These are phyloP conservation scores for Penicillium crystallinum DNA, from an alignment of 495 filamentous ascomycete genomes.

Conservation along the genomic window DNA sequence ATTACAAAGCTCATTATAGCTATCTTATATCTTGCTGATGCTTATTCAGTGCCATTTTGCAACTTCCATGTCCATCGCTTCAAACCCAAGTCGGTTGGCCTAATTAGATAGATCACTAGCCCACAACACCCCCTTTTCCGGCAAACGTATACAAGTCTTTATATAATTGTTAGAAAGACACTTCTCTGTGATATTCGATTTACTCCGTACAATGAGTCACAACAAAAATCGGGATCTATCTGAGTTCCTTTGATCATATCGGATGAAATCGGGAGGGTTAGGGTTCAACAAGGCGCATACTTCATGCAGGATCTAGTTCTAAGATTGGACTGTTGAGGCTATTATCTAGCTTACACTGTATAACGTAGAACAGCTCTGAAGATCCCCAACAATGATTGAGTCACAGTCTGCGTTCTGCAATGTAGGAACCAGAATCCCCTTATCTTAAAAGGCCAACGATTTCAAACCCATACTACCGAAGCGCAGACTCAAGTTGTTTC, in stretches of 20 bases:
- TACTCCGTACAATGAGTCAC: slow-evolving; percentile 1
- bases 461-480: not conserved
- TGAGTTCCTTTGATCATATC: not conserved
- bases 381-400: not conserved
- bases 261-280: slow-evolving; percentile 11
- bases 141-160: no score
- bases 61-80: no score
- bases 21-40: no score
- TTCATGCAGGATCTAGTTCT: not conserved
- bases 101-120: no score
- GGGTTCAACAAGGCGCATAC: not conserved
- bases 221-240: not conserved
- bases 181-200: no score
- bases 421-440: slow-evolving; percentile 9
- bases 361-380: slow-evolving; percentile 14
- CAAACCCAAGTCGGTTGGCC: no score
- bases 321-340: not conserved
- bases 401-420: slow-evolving; percentile 13
- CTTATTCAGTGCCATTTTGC: no score
- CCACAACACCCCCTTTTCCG: no score
- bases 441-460: not conserved
- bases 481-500: not conserved
- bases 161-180: no score
- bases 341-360: slow-evolving; percentile 8
- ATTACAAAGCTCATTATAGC: no score